Percentiles rank a stretch among this genome's conserved stretches.
These are phyloP conservation scores for Trematosphaeria pertusa DNA, from an alignment of 2,329 filamentous ascomycete species.

Conservation along the genomic window DNA sequence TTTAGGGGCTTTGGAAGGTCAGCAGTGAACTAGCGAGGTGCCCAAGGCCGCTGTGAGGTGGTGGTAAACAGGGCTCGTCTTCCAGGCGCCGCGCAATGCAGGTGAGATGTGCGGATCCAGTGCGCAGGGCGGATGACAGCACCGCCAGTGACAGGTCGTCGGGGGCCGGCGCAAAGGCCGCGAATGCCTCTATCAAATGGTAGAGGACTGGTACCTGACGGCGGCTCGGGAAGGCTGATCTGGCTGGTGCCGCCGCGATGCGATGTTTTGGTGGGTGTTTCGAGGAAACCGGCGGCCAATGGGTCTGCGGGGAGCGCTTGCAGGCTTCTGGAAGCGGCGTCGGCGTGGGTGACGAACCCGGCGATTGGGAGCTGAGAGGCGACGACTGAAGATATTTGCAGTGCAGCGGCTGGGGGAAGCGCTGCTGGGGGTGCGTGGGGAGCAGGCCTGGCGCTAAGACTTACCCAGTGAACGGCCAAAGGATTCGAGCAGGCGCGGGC, in stretches of 20 bases:
- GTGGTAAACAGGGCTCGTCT: constrained; percentile 2
- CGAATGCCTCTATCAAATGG: constrained; percentile 31
- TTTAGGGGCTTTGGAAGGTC: constrained; percentile 21
- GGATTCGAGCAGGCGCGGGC: constrained; percentile 17
- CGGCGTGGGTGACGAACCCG: constrained; percentile 18
- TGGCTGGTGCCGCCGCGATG: constrained; percentile 24
- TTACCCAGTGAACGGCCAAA: constrained; percentile 42
- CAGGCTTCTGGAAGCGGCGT: constrained; percentile 28
- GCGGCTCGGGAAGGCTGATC: constrained; percentile 26
- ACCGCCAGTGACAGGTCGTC: constrained; percentile 12
- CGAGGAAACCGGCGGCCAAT: constrained; percentile 32
- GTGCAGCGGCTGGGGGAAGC: constrained; percentile 43
- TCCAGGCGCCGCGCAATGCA: constrained; percentile 15
- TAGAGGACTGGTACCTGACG: constrained; percentile 28
- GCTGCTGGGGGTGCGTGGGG: constrained; percentile 38
- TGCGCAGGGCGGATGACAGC: constrained; percentile 17
- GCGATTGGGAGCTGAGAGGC: constrained; percentile 29
- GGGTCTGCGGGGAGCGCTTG: constrained; percentile 30
- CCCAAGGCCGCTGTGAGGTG: constrained; percentile 3
- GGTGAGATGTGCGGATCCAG: constrained; percentile 13
- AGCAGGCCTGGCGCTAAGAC: constrained; percentile 45
- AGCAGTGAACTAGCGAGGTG: constrained; percentile 21
- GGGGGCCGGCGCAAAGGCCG: constrained; percentile 33
- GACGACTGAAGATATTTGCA: constrained; percentile 33
- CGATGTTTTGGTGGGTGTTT: constrained; percentile 32